A percentile compares a stretch with the other conserved stretches of the same genome.
Conservation (phyloP, 2,329 filamentous ascomycete species). For the Aspergillus pseudoviridinutans region DNA sequence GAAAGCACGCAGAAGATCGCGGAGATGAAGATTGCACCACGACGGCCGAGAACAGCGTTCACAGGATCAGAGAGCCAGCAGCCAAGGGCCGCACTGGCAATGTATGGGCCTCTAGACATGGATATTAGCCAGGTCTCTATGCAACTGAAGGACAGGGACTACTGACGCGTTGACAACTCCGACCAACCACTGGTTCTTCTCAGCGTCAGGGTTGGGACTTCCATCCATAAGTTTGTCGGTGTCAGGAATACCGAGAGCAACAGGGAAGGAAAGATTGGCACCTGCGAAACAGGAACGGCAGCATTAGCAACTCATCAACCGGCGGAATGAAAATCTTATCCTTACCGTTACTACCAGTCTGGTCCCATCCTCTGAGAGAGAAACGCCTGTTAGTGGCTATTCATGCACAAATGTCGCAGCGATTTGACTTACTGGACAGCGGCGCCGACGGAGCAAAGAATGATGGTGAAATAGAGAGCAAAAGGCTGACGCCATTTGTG, state of each 20-base stretch:
- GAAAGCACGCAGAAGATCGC: constrained; percentile 63
- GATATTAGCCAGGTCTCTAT: constrained; percentile 9
- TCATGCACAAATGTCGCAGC: background rate
- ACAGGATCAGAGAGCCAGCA: constrained; percentile 65
- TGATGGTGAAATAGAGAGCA: constrained; percentile 49
- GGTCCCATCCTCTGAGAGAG: constrained; percentile 27
- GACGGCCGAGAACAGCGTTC: constrained; percentile 57
- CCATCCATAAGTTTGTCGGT: constrained; percentile 6
- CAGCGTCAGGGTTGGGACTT: constrained; percentile 30
- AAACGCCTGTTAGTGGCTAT: background rate
- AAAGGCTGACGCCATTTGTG: constrained; percentile 50
- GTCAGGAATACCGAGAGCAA: constrained; percentile 44
- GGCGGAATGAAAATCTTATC: background rate
- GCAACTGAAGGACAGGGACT: constrained; percentile 46
- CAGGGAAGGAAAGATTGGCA: constrained; percentile 50
- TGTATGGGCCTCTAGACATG: constrained; percentile 44
- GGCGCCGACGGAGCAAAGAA: constrained; percentile 50
- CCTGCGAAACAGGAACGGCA: constrained; percentile 31
- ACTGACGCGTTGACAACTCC: constrained; percentile 59
- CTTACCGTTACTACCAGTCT: constrained; percentile 30
- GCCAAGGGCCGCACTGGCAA: constrained; percentile 52
- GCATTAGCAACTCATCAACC: background rate
- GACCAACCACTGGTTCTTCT: constrained; percentile 55
- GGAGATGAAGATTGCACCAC: constrained; percentile 61
- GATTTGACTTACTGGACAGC: constrained; percentile 44